Percentiles rank a stretch among this genome's conserved stretches.
phyloP scores from a whole-genome alignment of 257 asterid genomes.

The Paraleonurus japonicus region DNA sequence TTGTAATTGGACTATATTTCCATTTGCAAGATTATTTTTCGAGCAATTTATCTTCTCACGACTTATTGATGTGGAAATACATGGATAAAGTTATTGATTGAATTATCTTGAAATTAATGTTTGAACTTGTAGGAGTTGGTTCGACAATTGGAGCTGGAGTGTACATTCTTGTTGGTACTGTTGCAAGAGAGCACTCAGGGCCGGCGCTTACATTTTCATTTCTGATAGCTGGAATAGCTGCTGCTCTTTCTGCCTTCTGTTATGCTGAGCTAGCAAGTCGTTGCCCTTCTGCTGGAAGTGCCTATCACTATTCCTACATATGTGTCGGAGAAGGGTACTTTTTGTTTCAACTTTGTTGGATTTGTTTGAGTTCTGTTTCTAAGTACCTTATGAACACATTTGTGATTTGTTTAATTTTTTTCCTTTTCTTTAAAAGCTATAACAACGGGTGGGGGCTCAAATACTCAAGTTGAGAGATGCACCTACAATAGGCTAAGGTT shows the following conservation, averaged over 20 bases:
- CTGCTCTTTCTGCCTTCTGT: slow-evolving; percentile 96
- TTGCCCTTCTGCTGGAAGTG: slow-evolving; percentile 99
- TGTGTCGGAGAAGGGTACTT: slow-evolving; percentile 93
- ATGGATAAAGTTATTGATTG: slow-evolving; percentile 9
- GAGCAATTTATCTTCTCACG: neutral
- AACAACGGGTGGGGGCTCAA: neutral
- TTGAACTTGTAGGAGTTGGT: slow-evolving; percentile 74
- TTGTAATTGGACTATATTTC: neutral
- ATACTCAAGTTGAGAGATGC: neutral
- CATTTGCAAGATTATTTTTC: neutral
- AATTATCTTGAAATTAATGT: slow-evolving; percentile 3
- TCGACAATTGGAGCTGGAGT: slow-evolving; percentile 97
- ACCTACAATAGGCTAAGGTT: neutral
- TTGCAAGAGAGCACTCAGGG: slow-evolving; percentile 95
- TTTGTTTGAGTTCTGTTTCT: slow-evolving; percentile 1
- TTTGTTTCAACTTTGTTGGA: neutral
- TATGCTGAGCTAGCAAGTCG: slow-evolving; percentile 95
- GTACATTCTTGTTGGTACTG: slow-evolving; percentile 90
- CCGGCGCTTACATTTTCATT: slow-evolving; percentile 90
- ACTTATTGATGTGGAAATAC: slow-evolving; percentile 14
- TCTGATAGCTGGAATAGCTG: slow-evolving; percentile 92
- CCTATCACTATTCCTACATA: slow-evolving; percentile 93
- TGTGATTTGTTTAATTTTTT: neutral
- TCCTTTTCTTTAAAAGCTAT: neutral
- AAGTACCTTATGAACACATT: neutral